Evolutionary conservation across 2,329 filamentous ascomycete species (phyloP).

Genomic region (Penicillium sp.): DNA sequence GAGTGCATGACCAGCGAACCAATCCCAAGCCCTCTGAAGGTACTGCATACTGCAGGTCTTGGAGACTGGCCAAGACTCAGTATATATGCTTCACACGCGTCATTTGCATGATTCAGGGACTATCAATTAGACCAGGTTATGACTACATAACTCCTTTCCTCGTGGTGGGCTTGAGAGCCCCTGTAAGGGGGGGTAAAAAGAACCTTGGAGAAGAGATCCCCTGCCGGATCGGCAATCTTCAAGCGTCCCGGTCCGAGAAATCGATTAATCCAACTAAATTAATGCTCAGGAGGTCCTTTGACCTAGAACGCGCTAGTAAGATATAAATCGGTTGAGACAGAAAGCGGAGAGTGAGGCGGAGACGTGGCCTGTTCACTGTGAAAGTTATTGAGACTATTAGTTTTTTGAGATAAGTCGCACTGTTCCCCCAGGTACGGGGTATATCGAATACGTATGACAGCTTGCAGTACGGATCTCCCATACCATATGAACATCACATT

Average conservation of each 20-base stretch:
- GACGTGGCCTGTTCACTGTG: conserved; percentile 27
- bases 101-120: not conserved
- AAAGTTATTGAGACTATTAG: not conserved
- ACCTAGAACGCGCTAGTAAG: conserved; percentile 9
- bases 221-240: conserved; percentile 19
- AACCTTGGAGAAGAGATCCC: conserved; percentile 8
- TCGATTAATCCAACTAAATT: not conserved
- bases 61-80: not conserved
- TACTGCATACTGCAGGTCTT: conserved; percentile 1
- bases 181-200: conserved; percentile 20
- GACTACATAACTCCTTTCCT: conserved; percentile 11
- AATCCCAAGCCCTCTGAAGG: not conserved
- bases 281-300: conserved; percentile 2
- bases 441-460: not conserved
- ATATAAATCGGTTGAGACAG: conserved; percentile 7
- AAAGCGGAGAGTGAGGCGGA: conserved; percentile 13
- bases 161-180: conserved; percentile 16
- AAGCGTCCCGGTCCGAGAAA: conserved; percentile 1
- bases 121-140: not conserved
- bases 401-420: not conserved
- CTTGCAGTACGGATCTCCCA: not conserved
- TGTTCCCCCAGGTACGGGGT: not conserved
- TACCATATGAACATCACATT: too few species aligned
- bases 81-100: not conserved
- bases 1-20: not conserved